A percentile compares a stretch with the other conserved stretches of the same genome.
These are phyloP conservation scores for Cutaneotrichosporon cavernicola DNA, from an alignment of 1,284 basidiomycete genomes.

Conservation along the genomic window DNA sequence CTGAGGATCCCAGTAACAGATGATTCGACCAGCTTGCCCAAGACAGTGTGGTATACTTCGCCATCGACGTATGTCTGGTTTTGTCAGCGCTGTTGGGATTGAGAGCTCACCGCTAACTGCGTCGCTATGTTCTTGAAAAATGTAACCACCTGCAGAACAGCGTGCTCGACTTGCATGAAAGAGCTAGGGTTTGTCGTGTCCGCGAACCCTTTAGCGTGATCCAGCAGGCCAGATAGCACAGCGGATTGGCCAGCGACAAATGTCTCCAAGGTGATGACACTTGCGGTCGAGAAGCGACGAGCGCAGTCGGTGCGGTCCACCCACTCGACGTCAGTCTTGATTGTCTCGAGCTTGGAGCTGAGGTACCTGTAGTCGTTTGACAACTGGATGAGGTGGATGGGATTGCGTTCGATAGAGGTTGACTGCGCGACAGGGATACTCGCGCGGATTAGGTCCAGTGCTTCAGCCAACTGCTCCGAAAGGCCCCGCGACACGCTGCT, in stretches of 20 bases:
- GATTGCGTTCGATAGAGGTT: conserved; percentile 59
- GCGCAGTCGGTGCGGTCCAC: conserved; percentile 57
- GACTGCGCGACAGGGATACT: conserved; percentile 74
- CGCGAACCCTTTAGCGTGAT: conserved; percentile 54
- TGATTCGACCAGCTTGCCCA: conserved; percentile 74
- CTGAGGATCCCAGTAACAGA: conserved; percentile 68
- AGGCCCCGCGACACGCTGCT: neutral
- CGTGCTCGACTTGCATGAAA: conserved; percentile 7
- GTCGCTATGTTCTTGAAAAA: conserved; percentile 66
- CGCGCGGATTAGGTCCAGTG: conserved; percentile 19
- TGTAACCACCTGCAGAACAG: conserved; percentile 55
- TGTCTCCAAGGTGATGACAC: conserved; percentile 67
- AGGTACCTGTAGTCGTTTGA: conserved; percentile 83
- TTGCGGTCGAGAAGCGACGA: conserved; percentile 58
- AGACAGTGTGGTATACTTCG: conserved; percentile 33
- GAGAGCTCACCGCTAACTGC: conserved; percentile 67
- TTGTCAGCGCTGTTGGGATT: conserved; percentile 9
- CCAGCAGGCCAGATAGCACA: conserved; percentile 22
- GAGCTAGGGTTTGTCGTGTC: conserved; percentile 57
- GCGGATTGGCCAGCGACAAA: conserved; percentile 33
- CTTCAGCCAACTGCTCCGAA: conserved; percentile 12
- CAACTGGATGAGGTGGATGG: conserved; percentile 70
- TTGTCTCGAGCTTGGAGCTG: conserved; percentile 47
- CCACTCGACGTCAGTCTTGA: conserved; percentile 53
- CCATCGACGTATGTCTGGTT: conserved; percentile 23